A percentile compares a stretch with the other conserved stretches of the same genome.
Conservation (phyloP, 495 filamentous ascomycete species). For the Xylaria flabelliformis region DNA sequence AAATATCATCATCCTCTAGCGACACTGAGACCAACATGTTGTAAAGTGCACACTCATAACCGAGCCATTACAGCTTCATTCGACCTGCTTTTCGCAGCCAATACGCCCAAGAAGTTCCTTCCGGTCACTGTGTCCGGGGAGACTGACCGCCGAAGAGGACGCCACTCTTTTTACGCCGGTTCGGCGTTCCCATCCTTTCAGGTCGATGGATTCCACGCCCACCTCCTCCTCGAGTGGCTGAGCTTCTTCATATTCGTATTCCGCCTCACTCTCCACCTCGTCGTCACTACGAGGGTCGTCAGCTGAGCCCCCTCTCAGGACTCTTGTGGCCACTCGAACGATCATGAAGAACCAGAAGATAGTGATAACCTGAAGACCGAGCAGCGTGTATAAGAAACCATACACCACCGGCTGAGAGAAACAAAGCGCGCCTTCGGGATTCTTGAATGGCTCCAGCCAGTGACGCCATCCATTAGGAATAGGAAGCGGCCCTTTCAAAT, state of each 20-base stretch:
- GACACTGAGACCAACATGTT: conserved; percentile 6
- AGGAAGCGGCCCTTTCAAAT: conserved; percentile 62
- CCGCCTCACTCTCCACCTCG: conserved; percentile 70
- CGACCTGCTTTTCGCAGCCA: conserved; percentile 73
- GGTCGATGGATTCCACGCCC: conserved; percentile 64
- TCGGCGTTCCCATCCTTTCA: conserved; percentile 60
- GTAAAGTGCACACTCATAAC: not conserved
- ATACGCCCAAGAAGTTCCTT: conserved; percentile 77
- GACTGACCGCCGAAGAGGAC: conserved; percentile 63
- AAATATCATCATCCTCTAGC: not conserved
- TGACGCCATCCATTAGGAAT: conserved; percentile 63
- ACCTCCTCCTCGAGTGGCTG: conserved; percentile 68
- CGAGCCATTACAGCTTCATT: conserved; percentile 38
- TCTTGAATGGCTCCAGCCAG: conserved; percentile 71
- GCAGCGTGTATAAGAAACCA: conserved; percentile 75
- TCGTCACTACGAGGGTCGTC: conserved; percentile 90
- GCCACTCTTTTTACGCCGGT: conserved; percentile 51
- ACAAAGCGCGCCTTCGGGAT: conserved; percentile 74
- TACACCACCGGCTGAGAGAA: conserved; percentile 74
- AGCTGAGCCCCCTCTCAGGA: conserved; percentile 76
- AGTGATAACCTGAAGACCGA: conserved; percentile 79
- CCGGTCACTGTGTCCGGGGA: conserved; percentile 72
- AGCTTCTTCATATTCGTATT: conserved; percentile 54
- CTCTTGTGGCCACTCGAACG: conserved; percentile 74
- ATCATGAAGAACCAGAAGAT: conserved; percentile 93